Evolutionary conservation across 2,329 filamentous ascomycete genomes (phyloP).

Genomic region (Colletotrichum cuscutae): DNA sequence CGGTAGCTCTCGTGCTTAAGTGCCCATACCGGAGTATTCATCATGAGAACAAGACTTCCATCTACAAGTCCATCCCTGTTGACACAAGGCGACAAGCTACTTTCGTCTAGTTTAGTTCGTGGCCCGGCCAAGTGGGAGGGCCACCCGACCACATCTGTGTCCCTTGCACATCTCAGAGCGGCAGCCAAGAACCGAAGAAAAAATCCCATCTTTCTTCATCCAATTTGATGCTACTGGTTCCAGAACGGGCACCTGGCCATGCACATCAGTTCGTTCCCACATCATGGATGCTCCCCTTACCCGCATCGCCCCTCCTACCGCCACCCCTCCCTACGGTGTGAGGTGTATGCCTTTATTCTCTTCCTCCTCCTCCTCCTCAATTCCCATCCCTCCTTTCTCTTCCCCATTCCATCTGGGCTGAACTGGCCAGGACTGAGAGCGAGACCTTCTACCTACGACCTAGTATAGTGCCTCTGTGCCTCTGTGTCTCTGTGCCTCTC

Average conservation of each 20-base stretch:
- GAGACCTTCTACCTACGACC: no score
- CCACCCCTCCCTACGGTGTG: not conserved
- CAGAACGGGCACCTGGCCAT: constrained; percentile 31
- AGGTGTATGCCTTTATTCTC: no score
- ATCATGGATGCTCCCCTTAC: constrained; percentile 26
- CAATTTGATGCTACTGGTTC: constrained; percentile 32
- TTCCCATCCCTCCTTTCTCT: not conserved
- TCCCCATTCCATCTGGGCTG: constrained; percentile 18
- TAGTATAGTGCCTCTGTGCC: no score
- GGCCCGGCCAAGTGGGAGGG: constrained; percentile 28
- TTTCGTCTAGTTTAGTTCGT: constrained; percentile 7
- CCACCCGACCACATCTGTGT: constrained; percentile 28
- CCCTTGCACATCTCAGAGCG: constrained; percentile 22
- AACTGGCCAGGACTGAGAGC: not conserved
- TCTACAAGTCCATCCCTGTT: not conserved
- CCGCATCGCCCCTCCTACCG: constrained; percentile 29
- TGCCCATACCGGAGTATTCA: not conserved
- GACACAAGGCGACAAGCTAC: not conserved
- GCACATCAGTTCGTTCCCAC: constrained; percentile 32
- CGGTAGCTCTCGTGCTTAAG: not conserved
- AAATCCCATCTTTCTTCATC: constrained; percentile 35
- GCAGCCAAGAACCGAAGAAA: constrained; percentile 34
- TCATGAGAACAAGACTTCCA: not conserved
- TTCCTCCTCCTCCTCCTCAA: no score
- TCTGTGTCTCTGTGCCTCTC: no score